phyloP scores from a whole-genome alignment of 2,329 filamentous ascomycete species.

The Chlorencoelia australis region DNA sequence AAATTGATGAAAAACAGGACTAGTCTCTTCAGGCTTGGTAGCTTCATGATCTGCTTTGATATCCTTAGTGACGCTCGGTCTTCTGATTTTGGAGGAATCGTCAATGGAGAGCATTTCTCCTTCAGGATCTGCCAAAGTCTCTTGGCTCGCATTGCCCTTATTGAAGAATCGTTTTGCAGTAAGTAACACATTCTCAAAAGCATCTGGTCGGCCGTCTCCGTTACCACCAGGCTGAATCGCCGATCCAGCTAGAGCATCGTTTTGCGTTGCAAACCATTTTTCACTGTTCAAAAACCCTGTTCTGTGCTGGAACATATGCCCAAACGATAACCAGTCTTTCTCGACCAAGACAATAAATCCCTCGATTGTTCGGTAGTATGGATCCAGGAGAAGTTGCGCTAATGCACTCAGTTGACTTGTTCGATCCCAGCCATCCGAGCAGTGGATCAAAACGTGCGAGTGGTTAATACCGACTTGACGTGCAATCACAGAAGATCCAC shows the following conservation, averaged over 20 bases:
- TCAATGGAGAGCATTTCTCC: constrained; percentile 20
- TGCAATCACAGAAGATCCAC: constrained; percentile 76
- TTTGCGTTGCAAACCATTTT: constrained; percentile 87
- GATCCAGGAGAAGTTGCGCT: constrained; percentile 87
- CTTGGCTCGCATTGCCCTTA: constrained; percentile 59
- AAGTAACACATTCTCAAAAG: constrained; percentile 74
- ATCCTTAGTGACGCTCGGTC: too few species aligned
- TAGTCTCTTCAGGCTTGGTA: constrained; percentile 82
- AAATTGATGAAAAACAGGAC: constrained; percentile 96
- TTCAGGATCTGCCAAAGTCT: constrained; percentile 50
- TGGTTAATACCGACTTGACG: constrained; percentile 84
- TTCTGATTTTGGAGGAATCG: constrained; percentile 25
- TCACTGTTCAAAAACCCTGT: constrained; percentile 80
- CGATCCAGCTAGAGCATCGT: constrained; percentile 60
- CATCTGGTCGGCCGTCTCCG: constrained; percentile 45
- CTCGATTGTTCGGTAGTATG: constrained; percentile 87
- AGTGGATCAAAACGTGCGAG: constrained; percentile 93
- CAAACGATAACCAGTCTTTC: constrained; percentile 97
- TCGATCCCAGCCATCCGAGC: constrained; percentile 96
- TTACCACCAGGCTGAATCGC: constrained; percentile 51
- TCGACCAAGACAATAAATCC: constrained; percentile 92
- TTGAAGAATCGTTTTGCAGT: constrained; percentile 88
- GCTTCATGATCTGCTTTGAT: constrained; percentile 48
- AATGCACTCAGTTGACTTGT: constrained; percentile 90
- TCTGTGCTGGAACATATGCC: constrained; percentile 94